phyloP scores from a whole-genome alignment of 1,284 basidiomycete genomes.

The Tilletia walkeri region DNA sequence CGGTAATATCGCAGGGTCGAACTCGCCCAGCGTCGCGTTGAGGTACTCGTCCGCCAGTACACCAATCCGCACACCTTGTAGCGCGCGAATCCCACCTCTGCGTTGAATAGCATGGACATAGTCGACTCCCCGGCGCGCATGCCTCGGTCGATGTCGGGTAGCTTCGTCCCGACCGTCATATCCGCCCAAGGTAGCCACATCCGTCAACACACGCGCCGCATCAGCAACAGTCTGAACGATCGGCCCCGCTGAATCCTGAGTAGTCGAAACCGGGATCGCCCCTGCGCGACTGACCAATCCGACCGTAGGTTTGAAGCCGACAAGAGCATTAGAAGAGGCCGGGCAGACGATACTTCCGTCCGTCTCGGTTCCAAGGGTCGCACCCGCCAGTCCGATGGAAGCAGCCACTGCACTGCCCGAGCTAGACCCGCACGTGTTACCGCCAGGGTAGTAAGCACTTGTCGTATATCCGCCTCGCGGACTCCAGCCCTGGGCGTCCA shows the following conservation, averaged over 20 bases:
- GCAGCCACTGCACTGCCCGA: conserved; percentile 67
- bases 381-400: conserved; percentile 66
- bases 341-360: conserved; percentile 35
- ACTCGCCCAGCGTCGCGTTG: conserved; percentile 25
- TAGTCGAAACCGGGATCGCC: conserved; percentile 29
- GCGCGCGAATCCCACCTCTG: conserved; percentile 12
- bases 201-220: conserved; percentile 30
- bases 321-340: conserved; percentile 33
- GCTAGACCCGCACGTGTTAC: conserved; percentile 67
- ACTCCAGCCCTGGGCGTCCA: conserved; percentile 66
- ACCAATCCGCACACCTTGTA: conserved; percentile 23
- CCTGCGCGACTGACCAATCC: conserved; percentile 32
- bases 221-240: conserved; percentile 32
- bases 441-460: conserved; percentile 65
- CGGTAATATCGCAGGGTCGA: conserved; percentile 22
- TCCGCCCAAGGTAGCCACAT: conserved; percentile 24
- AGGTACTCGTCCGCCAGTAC: conserved; percentile 25
- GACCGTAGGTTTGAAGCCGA: conserved; percentile 36
- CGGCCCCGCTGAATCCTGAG: conserved; percentile 33
- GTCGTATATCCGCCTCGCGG: conserved; percentile 67
- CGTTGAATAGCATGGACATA: conserved; percentile 26
- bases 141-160: conserved; percentile 23
- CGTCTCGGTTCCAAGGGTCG: conserved; percentile 67
- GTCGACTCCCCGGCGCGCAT: conserved; percentile 20
- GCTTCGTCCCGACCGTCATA: conserved; percentile 29